These are phyloP conservation scores for Candida parachauliodes DNA, from an alignment of 805 yeast species.

Conservation along the genomic window DNA sequence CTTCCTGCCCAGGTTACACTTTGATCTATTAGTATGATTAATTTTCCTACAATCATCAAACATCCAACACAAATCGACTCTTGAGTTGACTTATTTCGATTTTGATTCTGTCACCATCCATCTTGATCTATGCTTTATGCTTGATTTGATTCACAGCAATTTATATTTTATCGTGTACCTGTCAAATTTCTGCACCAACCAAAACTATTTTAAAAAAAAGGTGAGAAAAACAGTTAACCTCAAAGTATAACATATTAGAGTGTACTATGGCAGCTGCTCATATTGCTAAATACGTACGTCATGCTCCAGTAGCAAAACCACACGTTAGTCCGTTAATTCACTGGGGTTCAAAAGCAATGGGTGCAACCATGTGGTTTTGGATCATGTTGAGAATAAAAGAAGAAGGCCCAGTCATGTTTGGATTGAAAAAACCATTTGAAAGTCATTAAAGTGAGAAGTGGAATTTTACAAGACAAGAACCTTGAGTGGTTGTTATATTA, in stretches of 20 bases:
- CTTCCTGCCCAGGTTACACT: too few relatives aligned
- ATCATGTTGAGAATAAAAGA: conserved; percentile 75
- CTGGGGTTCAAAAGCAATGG: conserved; percentile 62
- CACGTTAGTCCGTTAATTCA: conserved; percentile 57
- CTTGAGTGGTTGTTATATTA: too few relatives aligned
- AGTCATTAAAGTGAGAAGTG: conserved; percentile 17
- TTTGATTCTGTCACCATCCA: too few relatives aligned
- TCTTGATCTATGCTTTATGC: too few relatives aligned
- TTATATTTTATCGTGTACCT: neutral
- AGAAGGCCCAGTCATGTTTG: conserved; percentile 63
- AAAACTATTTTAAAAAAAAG: neutral
- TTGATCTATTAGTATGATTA: too few relatives aligned
- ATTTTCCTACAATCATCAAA: too few relatives aligned
- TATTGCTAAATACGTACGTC: conserved; percentile 42
- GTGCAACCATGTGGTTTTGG: conserved; percentile 91
- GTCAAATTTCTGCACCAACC: neutral
- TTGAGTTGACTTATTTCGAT: too few relatives aligned
- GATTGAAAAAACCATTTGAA: conserved; percentile 37
- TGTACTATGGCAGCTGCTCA: conserved; percentile 40
- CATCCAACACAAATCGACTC: too few relatives aligned
- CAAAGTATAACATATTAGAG: neutral
- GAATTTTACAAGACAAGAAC: too few relatives aligned
- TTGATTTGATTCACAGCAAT: too few relatives aligned
- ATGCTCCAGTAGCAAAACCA: conserved; percentile 64
- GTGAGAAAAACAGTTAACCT: too few relatives aligned